Base-by-base conservation (phyloP, 2,329 filamentous ascomycete species). In the Fusarium sublunatum region DNA sequence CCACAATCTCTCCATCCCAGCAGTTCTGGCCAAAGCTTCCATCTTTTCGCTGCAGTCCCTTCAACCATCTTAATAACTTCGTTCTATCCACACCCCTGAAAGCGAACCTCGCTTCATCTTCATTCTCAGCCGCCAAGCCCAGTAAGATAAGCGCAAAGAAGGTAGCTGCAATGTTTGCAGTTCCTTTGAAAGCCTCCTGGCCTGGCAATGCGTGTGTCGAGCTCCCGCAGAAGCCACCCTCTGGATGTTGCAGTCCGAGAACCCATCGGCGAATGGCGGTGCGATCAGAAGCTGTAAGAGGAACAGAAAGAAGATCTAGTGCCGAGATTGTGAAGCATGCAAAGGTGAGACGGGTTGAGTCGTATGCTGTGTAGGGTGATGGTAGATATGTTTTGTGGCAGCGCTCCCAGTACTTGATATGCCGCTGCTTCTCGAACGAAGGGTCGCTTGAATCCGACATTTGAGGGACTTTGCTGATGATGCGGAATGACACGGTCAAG, bases 21-120 rank as follows among this genome's bases (percentile, higher is more conserved):
- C 94, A 73, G 1, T 91, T 85, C 76, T 99, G 93, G 0, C 93
- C 95, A 74, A 99, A 98, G 70, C 93, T 96, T 2, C 95, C 95
- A 73, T 98, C 91, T 0, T 80, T 76, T 25, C 93, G 85, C 79
- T 99, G 95, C 75, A 98, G 77, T 47, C 76, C 83, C 52, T 79
- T 83, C 64, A 99, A 77, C 93, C 94, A 97, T 36, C 76, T 72
- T 65, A 98, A 75, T 58, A 91, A 90, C 58, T 86, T 85, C 36
- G 71, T 79, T 53, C 91, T 84, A 60, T 89, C 83, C 7, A 99
- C 88, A 2, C 87, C 83, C 4, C 80, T 77, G 67, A 92, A 84
- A 0, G 83, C 83, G 3, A 74, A 68, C 12, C 70, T 73, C 3
- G 77, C 79, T 9, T 74, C 72, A 0, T 72, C 72, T 7, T 78